Percentiles rank a stretch among this genome's conserved stretches.
Evolutionary conservation across 345 rosid species (phyloP).

Genomic region (Clausena lansium): DNA sequence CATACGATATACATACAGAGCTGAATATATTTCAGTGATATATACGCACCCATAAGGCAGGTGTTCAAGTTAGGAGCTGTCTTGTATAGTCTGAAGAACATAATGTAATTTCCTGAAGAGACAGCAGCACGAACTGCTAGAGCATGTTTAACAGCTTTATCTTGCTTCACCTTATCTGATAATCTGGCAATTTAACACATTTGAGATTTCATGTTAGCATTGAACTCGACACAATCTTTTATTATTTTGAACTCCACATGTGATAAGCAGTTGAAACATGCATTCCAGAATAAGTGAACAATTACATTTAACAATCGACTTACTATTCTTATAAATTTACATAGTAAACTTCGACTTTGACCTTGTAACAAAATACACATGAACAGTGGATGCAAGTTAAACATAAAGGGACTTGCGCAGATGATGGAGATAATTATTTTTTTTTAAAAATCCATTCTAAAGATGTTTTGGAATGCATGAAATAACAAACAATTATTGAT

Average conservation of each 20-base stretch:
- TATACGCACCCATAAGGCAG: conserved; percentile 82
- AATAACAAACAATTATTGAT: background rate
- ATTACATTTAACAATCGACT: background rate
- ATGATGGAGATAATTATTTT: background rate
- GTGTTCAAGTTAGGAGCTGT: conserved; percentile 85
- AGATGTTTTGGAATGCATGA: background rate
- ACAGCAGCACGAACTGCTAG: conserved; percentile 95
- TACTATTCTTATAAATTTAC: background rate
- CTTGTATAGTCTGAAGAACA: conserved; percentile 84
- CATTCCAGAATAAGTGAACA: background rate
- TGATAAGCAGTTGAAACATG: background rate
- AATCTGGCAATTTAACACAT: conserved; percentile 47
- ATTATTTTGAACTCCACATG: background rate
- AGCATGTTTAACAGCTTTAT: conserved; percentile 87
- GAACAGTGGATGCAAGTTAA: background rate
- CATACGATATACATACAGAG: background rate
- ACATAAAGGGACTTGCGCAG: background rate
- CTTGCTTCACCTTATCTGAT: conserved; percentile 65
- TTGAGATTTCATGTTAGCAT: conserved; percentile 15
- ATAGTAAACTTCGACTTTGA: background rate
- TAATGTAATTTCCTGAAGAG: conserved; percentile 81
- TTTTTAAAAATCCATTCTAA: too few relatives aligned
- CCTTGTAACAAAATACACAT: background rate
- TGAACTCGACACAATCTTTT: background rate
- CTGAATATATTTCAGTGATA: background rate